Evolutionary conservation across 78 protist species (phyloP).

Genomic region (Tieghemostelium lacteum): DNA sequence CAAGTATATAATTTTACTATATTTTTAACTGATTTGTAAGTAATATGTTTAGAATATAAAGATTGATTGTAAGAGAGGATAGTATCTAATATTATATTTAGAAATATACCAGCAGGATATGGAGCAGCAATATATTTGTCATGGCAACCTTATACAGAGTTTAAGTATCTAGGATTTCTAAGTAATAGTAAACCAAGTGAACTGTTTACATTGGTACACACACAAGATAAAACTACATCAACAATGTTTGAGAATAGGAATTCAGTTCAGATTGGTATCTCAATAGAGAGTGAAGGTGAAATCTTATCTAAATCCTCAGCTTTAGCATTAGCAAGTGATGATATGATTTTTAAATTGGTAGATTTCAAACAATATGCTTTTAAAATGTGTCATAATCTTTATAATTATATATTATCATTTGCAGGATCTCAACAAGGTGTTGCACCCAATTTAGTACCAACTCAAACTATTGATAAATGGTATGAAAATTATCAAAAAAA

Average conservation of each 20-base stretch:
- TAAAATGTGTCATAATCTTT: slow-evolving; percentile 69
- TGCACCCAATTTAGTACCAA: slow-evolving; percentile 33
- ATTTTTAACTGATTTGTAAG: slow-evolving; percentile 51
- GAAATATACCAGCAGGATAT: slow-evolving; percentile 25
- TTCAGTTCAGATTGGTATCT: slow-evolving; percentile 49
- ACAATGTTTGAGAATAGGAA: neutral
- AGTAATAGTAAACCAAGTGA: slow-evolving; percentile 23
- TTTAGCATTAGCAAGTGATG: neutral
- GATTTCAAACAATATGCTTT: slow-evolving; percentile 66
- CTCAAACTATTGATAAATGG: slow-evolving; percentile 38
- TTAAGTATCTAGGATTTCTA: slow-evolving; percentile 49
- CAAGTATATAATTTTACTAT: slow-evolving; percentile 37
- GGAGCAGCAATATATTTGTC: slow-evolving; percentile 59
- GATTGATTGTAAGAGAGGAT: neutral
- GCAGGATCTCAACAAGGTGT: slow-evolving; percentile 5
- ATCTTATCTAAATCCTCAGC: neutral
- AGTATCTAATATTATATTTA: neutral
- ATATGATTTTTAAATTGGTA: neutral
- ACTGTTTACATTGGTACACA: slow-evolving; percentile 22
- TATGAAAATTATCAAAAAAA: slow-evolving; percentile 68
- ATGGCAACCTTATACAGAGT: slow-evolving; percentile 44
- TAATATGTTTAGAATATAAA: neutral
- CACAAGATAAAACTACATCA: neutral
- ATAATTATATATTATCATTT: slow-evolving; percentile 49
- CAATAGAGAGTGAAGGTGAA: slow-evolving; percentile 56